Conservation (phyloP, 495 filamentous ascomycete species). For the Annulohypoxylon bovei region DNA sequence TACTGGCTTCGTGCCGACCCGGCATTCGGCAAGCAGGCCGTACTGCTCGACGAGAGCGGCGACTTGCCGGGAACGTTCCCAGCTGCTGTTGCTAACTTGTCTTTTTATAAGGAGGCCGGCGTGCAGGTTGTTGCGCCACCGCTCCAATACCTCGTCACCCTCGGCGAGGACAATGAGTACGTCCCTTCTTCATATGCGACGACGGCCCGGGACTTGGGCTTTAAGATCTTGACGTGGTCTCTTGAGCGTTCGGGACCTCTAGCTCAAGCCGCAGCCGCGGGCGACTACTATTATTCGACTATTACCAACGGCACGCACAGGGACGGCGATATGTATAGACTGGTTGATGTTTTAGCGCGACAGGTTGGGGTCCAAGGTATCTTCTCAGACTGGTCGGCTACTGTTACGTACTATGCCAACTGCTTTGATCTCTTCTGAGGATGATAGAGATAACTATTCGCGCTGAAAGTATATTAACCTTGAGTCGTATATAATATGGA, state of each 20-base stretch:
- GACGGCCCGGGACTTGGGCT: slow-evolving; percentile 60
- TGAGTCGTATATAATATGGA: not conserved
- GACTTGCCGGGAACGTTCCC: slow-evolving; percentile 56
- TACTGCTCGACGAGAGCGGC: slow-evolving; percentile 66
- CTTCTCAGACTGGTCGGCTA: slow-evolving; percentile 71
- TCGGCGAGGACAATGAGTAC: slow-evolving; percentile 49
- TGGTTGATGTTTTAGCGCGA: slow-evolving; percentile 66
- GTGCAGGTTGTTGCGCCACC: slow-evolving; percentile 58
- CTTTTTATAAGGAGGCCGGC: slow-evolving; percentile 54
- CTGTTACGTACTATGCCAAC: slow-evolving; percentile 70
- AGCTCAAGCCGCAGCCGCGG: slow-evolving; percentile 52
- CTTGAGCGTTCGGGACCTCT: slow-evolving; percentile 67
- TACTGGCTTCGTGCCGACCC: slow-evolving; percentile 70
- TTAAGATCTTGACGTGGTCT: slow-evolving; percentile 70
- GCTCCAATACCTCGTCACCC: slow-evolving; percentile 53
- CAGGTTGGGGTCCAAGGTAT: slow-evolving; percentile 65
- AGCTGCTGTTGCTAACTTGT: slow-evolving; percentile 59
- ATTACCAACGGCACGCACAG: slow-evolving; percentile 61
- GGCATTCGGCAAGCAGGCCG: slow-evolving; percentile 64
- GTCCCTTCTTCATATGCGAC: slow-evolving; percentile 56
- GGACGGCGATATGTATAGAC: slow-evolving; percentile 67
- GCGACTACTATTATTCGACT: slow-evolving; percentile 65
- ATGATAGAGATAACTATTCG: not conserved
- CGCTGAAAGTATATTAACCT: not conserved
- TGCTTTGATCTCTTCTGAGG: slow-evolving; percentile 60